These are phyloP conservation scores for Mortierella sp. DNA, from an alignment of 371 early-diverging fungal genomes.

Conservation along the genomic window DNA sequence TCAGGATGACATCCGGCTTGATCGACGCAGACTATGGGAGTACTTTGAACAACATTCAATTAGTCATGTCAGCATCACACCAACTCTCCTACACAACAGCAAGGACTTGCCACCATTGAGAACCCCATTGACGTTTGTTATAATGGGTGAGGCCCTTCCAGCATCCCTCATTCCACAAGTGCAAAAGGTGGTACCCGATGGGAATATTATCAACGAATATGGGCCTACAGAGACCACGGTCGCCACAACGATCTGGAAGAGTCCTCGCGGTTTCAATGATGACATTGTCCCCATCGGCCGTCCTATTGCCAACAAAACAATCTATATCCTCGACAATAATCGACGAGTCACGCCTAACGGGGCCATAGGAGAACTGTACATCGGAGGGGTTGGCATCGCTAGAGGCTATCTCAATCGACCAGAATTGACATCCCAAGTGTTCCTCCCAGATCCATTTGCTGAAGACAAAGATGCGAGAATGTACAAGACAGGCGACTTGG, in stretches of 20 bases:
- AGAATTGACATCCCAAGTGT: conserved; percentile 21
- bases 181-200: not conserved
- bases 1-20: not conserved
- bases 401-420: conserved; percentile 10
- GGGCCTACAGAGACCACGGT: conserved; percentile 17
- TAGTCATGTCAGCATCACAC: not conserved
- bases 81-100: conserved; percentile 6
- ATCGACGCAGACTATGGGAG: not conserved
- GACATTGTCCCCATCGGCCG: conserved; percentile 2
- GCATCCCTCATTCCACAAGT: not conserved
- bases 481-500: conserved; percentile 58
- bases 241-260: too few relatives aligned
- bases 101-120: conserved; percentile 2
- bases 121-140: not conserved
- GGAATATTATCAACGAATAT: conserved; percentile 11
- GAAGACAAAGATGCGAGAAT: conserved; percentile 18
- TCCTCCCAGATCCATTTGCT: conserved; percentile 5
- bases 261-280: not conserved
- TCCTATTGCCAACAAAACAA: conserved; percentile 1
- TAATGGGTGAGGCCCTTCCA: conserved; percentile 5
- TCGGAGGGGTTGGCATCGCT: conserved; percentile 6
- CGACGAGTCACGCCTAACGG: conserved; percentile 19
- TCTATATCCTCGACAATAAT: conserved; percentile 9
- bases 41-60: not conserved
- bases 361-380: conserved; percentile 27